Base-by-base conservation (phyloP, 192 early-diverging fungal genomes). In the Neocallimastix lanati region DNA sequence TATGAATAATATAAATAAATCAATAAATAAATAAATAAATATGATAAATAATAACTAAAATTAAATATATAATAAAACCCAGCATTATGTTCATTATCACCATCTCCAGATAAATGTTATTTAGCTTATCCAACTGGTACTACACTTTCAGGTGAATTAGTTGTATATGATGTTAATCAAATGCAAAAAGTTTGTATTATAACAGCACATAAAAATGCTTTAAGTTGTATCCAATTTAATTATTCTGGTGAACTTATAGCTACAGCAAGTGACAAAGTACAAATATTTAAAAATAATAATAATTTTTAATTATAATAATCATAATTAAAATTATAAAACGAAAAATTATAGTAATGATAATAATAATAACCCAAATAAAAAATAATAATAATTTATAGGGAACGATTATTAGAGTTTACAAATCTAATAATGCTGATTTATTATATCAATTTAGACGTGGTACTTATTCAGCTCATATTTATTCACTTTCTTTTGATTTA, bases 361-460 rank as follows among this genome's bases (percentile, higher is more conserved):
- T 18, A 18, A 12, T 35, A 16, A n/a, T 25, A 27, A 67, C n/a
- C n/a, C 12, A 79, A 37, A 38, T 28, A 76, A 29, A n/a, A 81
- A 13, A 28, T 18, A 28, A 67, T n/a, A 29, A 28, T 12, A 30
- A 76, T n/a, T n/a, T n/a, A 50, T 77, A 88, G 87, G 97, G 97
- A 14, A 99, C 97, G 2, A 94, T 99, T 1, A 97, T 99, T 80
- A 91, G 97, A 35, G 96, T 99, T 12, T 98, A 95, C 83, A 90
- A 93, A 21, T 87, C 92, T 29, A 81, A 40, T n/a, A 25, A 21
- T 77, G 95, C 93, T 25, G 86, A 93, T 79, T 93, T 95, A 80
- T 85, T 98, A 27, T 93, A 91, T 82, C 96, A 98, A 85, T 97
- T 99, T 86, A 91, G 97, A 76, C 87, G 97, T 38, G 97, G 97